A percentile compares a stretch with the other conserved stretches of the same genome.
Evolutionary conservation across 1,284 basidiomycete species (phyloP).

Genomic region (Leucoagaricus sp.): DNA sequence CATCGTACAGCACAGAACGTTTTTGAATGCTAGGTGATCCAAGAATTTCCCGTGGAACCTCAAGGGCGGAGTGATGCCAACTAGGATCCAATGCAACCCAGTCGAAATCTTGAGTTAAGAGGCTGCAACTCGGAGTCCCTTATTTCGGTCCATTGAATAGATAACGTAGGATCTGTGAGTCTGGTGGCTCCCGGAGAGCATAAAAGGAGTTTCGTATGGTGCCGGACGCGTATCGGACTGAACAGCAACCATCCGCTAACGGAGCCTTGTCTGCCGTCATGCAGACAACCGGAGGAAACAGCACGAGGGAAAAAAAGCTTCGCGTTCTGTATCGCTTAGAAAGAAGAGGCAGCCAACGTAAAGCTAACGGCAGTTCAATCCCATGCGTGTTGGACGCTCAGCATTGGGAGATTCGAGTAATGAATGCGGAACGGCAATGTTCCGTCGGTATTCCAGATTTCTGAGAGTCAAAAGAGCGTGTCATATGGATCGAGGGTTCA

Average conservation of each 20-base stretch:
- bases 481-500: background rate
- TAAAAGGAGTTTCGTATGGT: background rate
- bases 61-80: background rate
- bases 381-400: background rate
- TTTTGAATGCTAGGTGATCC: background rate
- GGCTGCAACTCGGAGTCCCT: background rate
- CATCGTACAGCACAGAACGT: conserved; percentile 1
- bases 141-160: background rate
- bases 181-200: background rate
- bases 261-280: background rate
- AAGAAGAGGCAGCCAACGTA: conserved; percentile 6
- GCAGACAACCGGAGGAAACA: background rate
- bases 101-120: background rate
- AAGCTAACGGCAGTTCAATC: background rate
- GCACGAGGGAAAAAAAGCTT: background rate
- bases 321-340: background rate
- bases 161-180: background rate
- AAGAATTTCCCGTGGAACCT: conserved; percentile 1
- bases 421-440: background rate
- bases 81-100: background rate
- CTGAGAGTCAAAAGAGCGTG: background rate
- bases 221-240: background rate
- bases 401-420: background rate
- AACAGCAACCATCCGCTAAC: background rate
- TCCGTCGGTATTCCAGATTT: background rate